Evolutionary conservation across 352 stramenopile genomes (phyloP).

Genomic region (Blastocystis sp.): DNA sequence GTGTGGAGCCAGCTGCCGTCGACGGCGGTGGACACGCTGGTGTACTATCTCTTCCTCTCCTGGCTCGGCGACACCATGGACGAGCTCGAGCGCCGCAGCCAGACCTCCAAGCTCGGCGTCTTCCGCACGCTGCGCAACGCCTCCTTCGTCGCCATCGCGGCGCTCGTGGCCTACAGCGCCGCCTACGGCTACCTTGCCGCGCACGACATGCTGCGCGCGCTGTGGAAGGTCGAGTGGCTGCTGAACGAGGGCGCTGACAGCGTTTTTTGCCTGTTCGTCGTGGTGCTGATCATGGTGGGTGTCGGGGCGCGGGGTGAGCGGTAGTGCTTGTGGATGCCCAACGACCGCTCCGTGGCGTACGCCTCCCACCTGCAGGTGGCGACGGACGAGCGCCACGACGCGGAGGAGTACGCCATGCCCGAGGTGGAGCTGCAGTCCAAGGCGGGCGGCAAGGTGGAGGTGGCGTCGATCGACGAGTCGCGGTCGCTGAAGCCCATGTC

Average conservation of each 20-base stretch:
- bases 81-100: slow-evolving; percentile 22
- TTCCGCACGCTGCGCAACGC: slow-evolving; percentile 18
- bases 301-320: neutral
- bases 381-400: slow-evolving; percentile 33
- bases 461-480: slow-evolving; percentile 3
- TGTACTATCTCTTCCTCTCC: slow-evolving; percentile 23
- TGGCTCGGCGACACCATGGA: slow-evolving; percentile 21
- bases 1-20: too few relatives aligned
- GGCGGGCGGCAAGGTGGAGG: neutral
- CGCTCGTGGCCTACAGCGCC: neutral
- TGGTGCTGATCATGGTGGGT: slow-evolving; percentile 42
- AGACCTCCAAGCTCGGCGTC: slow-evolving; percentile 34
- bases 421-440: slow-evolving; percentile 43
- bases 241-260: slow-evolving; percentile 7
- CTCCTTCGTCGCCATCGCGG: neutral
- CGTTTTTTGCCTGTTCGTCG: slow-evolving; percentile 1
- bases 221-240: slow-evolving; percentile 49
- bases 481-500: neutral
- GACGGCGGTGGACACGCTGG: neutral
- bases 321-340: slow-evolving; percentile 56
- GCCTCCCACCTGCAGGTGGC: slow-evolving; percentile 55
- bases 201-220: neutral
- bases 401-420: slow-evolving; percentile 42
- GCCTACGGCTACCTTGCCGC: neutral
- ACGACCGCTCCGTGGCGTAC: slow-evolving; percentile 26